phyloP scores from a whole-genome alignment of 2,329 filamentous ascomycete genomes.

The Verticillium dahliae region DNA sequence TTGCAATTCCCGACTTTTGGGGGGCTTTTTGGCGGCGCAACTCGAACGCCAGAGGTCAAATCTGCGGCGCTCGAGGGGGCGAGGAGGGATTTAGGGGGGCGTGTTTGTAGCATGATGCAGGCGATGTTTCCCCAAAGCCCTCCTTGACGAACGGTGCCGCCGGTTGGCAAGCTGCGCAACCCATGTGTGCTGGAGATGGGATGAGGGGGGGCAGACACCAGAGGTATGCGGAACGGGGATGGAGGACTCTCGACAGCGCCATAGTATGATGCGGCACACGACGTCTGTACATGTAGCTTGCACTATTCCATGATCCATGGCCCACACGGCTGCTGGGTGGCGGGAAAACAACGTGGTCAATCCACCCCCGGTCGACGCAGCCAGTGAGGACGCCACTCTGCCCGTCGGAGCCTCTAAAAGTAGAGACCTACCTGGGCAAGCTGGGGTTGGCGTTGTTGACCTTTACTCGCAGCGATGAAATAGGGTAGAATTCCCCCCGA shows the following conservation, averaged over 20 bases:
- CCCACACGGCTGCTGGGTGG: neutral
- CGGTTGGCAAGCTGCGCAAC: neutral
- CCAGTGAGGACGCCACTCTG: neutral
- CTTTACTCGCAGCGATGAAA: too few species aligned
- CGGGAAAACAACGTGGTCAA: neutral
- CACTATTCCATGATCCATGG: neutral
- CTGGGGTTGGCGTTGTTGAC: neutral
- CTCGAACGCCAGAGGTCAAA: neutral
- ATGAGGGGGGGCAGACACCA: neutral
- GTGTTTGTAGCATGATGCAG: neutral
- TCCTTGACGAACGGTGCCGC: neutral
- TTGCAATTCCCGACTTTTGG: slow-evolving; percentile 3
- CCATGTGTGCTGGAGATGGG: neutral
- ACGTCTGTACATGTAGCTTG: neutral
- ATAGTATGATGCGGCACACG: neutral
- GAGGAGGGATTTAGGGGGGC: neutral
- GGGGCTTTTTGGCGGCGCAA: neutral
- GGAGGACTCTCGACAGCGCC: neutral
- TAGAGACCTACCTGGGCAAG: too few species aligned
- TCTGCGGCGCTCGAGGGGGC: neutral
- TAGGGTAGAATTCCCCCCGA: too few species aligned
- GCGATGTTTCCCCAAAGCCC: neutral
- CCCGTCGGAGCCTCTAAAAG: neutral
- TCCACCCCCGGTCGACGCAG: neutral
- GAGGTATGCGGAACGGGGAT: neutral